These are phyloP conservation scores for Cantharellus anzutake DNA, from an alignment of 768 basidiomycete species.

Conservation along the genomic window DNA sequence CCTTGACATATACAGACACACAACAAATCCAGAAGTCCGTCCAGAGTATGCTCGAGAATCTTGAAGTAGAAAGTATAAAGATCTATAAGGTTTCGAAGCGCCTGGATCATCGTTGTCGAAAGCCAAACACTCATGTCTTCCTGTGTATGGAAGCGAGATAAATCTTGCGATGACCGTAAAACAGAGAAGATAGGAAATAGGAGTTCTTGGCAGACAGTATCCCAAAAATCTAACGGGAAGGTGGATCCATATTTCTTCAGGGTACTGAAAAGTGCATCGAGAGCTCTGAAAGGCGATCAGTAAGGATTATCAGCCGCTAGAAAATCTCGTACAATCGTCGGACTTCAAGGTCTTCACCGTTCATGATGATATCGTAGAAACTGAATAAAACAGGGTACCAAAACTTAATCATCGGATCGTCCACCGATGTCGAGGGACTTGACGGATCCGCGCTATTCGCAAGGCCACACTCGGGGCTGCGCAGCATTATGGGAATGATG, in stretches of 20 bases:
- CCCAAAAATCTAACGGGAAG: conserved; percentile 90
- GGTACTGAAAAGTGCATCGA: conserved; percentile 91
- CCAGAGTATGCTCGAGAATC: conserved; percentile 72
- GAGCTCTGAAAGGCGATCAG: conserved; percentile 35
- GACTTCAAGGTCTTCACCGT: conserved; percentile 95
- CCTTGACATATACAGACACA: conserved; percentile 99
- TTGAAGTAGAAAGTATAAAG: conserved; percentile 93
- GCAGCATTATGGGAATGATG: conserved; percentile 80
- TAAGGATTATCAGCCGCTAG: background rate
- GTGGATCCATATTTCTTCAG: conserved; percentile 74
- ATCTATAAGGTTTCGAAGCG: conserved; percentile 84
- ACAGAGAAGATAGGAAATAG: conserved; percentile 98
- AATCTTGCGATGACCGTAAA: conserved; percentile 77
- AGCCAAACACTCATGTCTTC: conserved; percentile 99
- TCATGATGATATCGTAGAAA: conserved; percentile 99
- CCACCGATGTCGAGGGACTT: conserved; percentile 19
- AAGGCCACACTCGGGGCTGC: conserved; percentile 48
- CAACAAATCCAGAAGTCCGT: conserved; percentile 81
- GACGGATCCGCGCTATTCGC: conserved; percentile 18
- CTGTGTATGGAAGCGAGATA: conserved; percentile 84
- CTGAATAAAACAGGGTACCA: conserved; percentile 95
- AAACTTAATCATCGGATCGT: conserved; percentile 85
- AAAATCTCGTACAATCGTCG: conserved; percentile 62
- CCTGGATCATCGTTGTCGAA: conserved; percentile 97
- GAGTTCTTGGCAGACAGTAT: conserved; percentile 88